Evolutionary conservation across 441 rosid species (phyloP).

Genomic region (Euphorbia schlechtendalii): DNA sequence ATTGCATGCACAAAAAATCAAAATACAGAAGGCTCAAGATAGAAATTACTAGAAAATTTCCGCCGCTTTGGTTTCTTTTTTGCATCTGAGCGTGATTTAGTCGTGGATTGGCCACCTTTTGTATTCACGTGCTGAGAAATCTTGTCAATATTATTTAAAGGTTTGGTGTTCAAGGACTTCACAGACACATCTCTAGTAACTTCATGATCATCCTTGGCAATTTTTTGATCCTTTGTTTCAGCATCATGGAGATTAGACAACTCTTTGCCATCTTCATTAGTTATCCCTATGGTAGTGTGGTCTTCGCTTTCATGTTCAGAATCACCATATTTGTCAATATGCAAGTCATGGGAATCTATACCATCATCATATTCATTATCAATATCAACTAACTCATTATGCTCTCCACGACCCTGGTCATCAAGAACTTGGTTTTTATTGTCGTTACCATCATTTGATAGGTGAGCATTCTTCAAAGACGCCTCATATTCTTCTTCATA

Average conservation of each 20-base stretch:
- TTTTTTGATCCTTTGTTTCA: slow-evolving; percentile 27
- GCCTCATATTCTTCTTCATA: slow-evolving; percentile 84
- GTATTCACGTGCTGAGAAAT: slow-evolving; percentile 19
- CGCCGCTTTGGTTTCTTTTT: slow-evolving; percentile 57
- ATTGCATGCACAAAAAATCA: neutral
- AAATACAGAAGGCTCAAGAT: neutral
- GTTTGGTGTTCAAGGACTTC: slow-evolving; percentile 27
- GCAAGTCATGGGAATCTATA: slow-evolving; percentile 45
- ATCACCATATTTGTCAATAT: slow-evolving; percentile 46
- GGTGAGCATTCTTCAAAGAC: slow-evolving; percentile 42
- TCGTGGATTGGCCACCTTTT: slow-evolving; percentile 35
- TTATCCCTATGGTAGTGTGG: slow-evolving; percentile 16
- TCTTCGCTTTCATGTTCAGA: slow-evolving; percentile 33
- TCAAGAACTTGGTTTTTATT: slow-evolving; percentile 19
- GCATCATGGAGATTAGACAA: slow-evolving; percentile 22
- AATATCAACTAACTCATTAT: slow-evolving; percentile 32
- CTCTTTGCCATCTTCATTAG: slow-evolving; percentile 24
- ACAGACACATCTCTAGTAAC: slow-evolving; percentile 23
- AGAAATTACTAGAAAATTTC: slow-evolving; percentile 46
- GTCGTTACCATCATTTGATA: slow-evolving; percentile 21
- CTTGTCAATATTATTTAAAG: slow-evolving; percentile 15
- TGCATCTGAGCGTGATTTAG: slow-evolving; percentile 35
- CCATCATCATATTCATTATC: slow-evolving; percentile 56
- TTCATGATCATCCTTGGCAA: slow-evolving; percentile 32
- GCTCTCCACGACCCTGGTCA: slow-evolving; percentile 23